Conservation (phyloP, 225 moss, liverwort and hornwort species). For the Physcomitrium patens region DNA sequence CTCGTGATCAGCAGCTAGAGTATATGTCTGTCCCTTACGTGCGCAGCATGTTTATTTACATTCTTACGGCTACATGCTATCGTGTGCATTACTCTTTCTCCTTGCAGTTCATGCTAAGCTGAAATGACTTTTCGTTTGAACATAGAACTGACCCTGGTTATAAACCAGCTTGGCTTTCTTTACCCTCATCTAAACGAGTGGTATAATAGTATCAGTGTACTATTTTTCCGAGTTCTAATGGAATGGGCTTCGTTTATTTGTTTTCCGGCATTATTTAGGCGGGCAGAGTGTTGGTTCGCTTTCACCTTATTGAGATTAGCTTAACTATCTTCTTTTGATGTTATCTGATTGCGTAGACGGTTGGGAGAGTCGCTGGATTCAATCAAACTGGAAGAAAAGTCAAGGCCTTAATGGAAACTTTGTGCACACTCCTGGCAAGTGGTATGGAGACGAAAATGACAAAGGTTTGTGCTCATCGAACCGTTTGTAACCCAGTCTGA, state of each 20-base stretch:
- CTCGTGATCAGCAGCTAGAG: not conserved
- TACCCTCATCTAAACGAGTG: slow-evolving; percentile 1
- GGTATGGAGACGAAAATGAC: slow-evolving; percentile 74
- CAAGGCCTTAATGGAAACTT: slow-evolving; percentile 84
- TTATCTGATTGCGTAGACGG: slow-evolving; percentile 61
- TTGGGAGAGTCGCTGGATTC: slow-evolving; percentile 87
- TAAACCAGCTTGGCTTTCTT: not conserved
- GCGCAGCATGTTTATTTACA: not conserved
- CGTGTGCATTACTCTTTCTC: not conserved
- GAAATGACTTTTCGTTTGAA: not conserved
- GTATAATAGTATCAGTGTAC: not conserved
- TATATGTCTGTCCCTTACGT: not conserved
- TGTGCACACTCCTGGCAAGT: slow-evolving; percentile 85
- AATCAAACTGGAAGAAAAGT: slow-evolving; percentile 78
- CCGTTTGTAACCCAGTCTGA: not conserved
- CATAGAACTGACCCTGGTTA: not conserved
- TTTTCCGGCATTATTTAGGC: not conserved
- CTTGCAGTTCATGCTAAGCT: not conserved
- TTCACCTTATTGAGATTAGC: slow-evolving; percentile 10
- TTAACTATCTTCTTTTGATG: slow-evolving; percentile 21
- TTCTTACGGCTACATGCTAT: not conserved
- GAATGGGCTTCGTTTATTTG: not conserved
- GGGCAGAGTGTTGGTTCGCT: slow-evolving; percentile 2
- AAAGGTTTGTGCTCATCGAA: slow-evolving; percentile 57
- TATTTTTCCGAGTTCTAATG: not conserved